Evolutionary conservation across 768 basidiomycete genomes (phyloP), one percentile per base, ranked within the genome.

Genomic region (Kwoniella dendrophila): DNA sequence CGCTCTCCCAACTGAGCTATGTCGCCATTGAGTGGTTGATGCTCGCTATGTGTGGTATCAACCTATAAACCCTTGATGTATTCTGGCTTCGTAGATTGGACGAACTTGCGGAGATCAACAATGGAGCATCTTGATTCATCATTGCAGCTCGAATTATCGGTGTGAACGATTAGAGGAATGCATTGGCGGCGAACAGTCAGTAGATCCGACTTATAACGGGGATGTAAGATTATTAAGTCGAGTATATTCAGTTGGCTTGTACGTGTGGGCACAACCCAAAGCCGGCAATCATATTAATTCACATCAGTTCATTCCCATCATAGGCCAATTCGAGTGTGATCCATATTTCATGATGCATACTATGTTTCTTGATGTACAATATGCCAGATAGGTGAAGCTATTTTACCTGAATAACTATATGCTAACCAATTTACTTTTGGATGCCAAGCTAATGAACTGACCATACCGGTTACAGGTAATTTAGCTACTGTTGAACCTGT

Each of bases 391-490:
- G 69, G 64, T 6, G 56, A 44, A 4, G 59, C 56, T n/a, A 60
- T 62, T 47, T 72, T 75, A 20, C 56, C 49, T 12, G 57, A 52
- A 22, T 65, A 64, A 33, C 69, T 69, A 29, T 67, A 75, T 11
- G 69, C 69, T 38, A 75, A 40, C 69, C 60, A 64, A 41, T 71
- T 75, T 51, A 58, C 51, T 12, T 16, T 40, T 16, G 73, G 71
- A 54, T 75, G 73, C 73, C 73, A 75, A 1, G 54, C 47, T 12
- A 75, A 26, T n/a, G 73, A 36, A 26, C 67, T 65, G 51, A 75
- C 48, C 26, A 52, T 56, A 2, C 67, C 71, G 11, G 50, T 36
- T 5, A 72, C 59, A 4, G 71, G 69, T 1, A 75, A 18, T 55
- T 69, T 70, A 10, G 67, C 60, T 4, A 75, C 53, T 2, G 59